These are phyloP conservation scores for Rhynchospora tenuis DNA, from an alignment of 176 grass and related monocot species.

Conservation along the genomic window DNA sequence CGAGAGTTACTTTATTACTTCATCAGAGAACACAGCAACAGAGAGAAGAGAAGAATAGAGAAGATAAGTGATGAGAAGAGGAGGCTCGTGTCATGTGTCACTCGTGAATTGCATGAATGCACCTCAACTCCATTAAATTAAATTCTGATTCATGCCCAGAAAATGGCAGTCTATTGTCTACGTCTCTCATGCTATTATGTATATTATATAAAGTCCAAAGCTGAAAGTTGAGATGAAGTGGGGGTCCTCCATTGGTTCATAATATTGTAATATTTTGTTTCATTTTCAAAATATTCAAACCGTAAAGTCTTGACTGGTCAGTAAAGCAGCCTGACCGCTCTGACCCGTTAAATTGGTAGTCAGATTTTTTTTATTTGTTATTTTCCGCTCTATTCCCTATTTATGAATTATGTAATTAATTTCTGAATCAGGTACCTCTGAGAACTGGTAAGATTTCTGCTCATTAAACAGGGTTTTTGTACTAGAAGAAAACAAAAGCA, in stretches of 20 bases:
- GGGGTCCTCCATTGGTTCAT: neutral
- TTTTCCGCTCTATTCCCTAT: neutral
- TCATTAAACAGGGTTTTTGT: neutral
- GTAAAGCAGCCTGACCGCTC: neutral
- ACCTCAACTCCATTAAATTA: slow-evolving; percentile 11
- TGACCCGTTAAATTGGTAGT: neutral
- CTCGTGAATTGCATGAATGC: slow-evolving; percentile 31
- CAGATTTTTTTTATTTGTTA: neutral
- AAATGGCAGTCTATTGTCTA: slow-evolving; percentile 13
- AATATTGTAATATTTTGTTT: neutral
- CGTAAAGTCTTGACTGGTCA: neutral
- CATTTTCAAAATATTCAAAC: neutral
- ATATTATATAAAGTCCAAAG: neutral
- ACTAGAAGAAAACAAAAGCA: neutral
- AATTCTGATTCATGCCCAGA: slow-evolving; percentile 15
- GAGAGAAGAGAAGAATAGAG: neutral
- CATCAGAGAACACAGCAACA: neutral
- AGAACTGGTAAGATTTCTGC: neutral
- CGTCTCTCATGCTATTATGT: neutral
- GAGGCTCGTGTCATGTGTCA: neutral
- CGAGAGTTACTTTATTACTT: slow-evolving; percentile 13
- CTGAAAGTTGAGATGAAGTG: slow-evolving; percentile 6
- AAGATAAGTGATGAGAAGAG: neutral
- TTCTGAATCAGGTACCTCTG: neutral
- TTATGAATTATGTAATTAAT: neutral